These are phyloP conservation scores for Striga hermonthica DNA, from an alignment of 305 asterid genomes.

Conservation along the genomic window DNA sequence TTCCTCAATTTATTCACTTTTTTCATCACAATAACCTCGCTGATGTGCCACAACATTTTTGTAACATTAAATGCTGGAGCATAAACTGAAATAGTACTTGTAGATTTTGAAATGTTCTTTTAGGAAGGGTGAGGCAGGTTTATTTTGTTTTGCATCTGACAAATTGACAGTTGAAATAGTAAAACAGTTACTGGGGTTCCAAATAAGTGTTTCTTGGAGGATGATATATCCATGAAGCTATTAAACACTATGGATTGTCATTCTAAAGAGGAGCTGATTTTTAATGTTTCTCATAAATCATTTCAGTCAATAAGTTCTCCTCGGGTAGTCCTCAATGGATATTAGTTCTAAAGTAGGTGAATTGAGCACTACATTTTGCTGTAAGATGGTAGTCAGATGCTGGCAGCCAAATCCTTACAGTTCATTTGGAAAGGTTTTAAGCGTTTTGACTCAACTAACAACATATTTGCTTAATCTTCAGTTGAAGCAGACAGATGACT, in stretches of 20 bases:
- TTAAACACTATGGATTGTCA: not conserved
- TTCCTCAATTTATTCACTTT: constrained; percentile 10
- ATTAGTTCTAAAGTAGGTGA: too few relatives aligned
- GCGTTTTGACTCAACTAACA: too few relatives aligned
- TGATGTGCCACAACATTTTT: not conserved
- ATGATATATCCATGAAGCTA: not conserved
- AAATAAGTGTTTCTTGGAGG: not conserved
- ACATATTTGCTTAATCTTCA: too few relatives aligned
- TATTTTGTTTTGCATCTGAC: not conserved
- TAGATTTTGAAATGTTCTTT: not conserved
- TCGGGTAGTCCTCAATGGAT: too few relatives aligned
- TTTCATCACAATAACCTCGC: not conserved
- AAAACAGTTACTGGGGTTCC: too few relatives aligned
- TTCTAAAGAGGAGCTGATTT: not conserved
- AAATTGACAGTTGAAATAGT: not conserved
- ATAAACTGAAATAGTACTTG: not conserved
- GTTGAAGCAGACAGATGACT: too few relatives aligned
- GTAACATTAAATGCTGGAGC: constrained; percentile 7
- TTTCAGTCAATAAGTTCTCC: too few relatives aligned
- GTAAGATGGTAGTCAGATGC: too few relatives aligned
- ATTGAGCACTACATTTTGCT: too few relatives aligned
- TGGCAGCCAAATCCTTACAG: constrained; percentile 6
- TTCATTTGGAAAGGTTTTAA: not conserved
- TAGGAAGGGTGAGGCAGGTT: not conserved
- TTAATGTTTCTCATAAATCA: not conserved